phyloP scores from a whole-genome alignment of 164 flowering plant species.

The Umbilicus rupestris region DNA sequence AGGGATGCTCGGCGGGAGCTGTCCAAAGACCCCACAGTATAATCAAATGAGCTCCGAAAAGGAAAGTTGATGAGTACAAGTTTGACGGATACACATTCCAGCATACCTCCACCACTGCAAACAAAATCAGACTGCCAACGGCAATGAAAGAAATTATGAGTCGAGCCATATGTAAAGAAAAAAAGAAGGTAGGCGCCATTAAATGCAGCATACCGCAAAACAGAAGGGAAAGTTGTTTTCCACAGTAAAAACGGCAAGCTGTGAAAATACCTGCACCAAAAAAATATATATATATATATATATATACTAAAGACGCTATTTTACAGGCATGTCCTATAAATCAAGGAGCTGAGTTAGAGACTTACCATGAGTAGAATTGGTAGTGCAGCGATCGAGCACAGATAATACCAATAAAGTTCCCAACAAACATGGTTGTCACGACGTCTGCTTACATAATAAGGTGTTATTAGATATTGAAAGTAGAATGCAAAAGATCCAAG shows the following conservation, averaged over 20 bases:
- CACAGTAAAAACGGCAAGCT: conserved; percentile 77
- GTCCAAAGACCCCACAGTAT: conserved; percentile 72
- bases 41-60: conserved; percentile 49
- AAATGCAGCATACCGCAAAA: conserved; percentile 35
- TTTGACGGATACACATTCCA: conserved; percentile 93
- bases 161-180: not conserved
- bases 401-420: conserved; percentile 84
- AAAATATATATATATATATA: too few relatives aligned
- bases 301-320: too few relatives aligned
- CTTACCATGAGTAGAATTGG: conserved; percentile 91
- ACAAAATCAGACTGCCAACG: conserved; percentile 48
- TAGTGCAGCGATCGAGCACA: conserved; percentile 90
- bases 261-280: conserved; percentile 68
- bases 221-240: conserved; percentile 52
- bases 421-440: conserved; percentile 65
- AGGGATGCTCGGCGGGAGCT: conserved; percentile 54
- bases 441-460: conserved; percentile 45
- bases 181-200: not conserved
- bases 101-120: conserved; percentile 66
- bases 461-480: not conserved
- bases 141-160: not conserved
- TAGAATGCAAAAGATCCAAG: not conserved
- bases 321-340: not conserved
- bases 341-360: not conserved
- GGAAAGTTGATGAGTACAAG: conserved; percentile 51